Base-by-base conservation (phyloP, 208 protist genomes). In the Porcisia hertigi region DNA sequence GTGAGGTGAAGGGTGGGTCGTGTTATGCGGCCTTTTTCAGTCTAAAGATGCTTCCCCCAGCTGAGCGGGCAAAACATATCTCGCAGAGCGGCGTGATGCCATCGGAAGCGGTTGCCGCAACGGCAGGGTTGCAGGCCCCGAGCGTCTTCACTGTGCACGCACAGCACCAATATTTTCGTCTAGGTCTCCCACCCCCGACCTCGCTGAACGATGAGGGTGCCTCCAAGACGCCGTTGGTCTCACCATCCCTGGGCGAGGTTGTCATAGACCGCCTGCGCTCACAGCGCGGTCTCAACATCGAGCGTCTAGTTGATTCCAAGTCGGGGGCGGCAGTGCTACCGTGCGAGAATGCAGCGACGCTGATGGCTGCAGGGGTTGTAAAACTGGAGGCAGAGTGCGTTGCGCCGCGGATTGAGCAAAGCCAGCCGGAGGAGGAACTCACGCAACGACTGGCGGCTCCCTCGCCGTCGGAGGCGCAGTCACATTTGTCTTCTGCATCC, bases 281-380 rank as follows among this genome's bases (percentile, higher is more conserved):
- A n/a, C 72, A 78, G 69, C 66, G 78, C 41, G 67, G 78, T 65
- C 59, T 82, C 12, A 5, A 4, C 1, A 69, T 78, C 36, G 52
- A 53, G 16, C 72, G 78, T 3, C 45, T 88, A 8, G 67, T 92
- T 69, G 90, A 94, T 77, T 16, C 80, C 11, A 75, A 71, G 0
- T 88, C 80, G 23, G 90, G 87, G 6, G 87, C 86, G 3, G 83
- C 87, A 16, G 82, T 94, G 34, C 77, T 92, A 59, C 90, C 90
- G 0, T 92, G 86, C 60, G 87, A 94, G 76, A 65, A 59, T 41
- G 73, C 85, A 3, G 20, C 62, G 20, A 69, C 49, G 16, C 49
- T 84, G 39, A 16, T 88, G 0, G 70, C 81, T 5, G 69, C 77
- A 25, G 30, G 59, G 36, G 53, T 72, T 34, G 53, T 58, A 25